Evolutionary conservation across 1,284 basidiomycete genomes (phyloP).

Genomic region (Stereum hirsutum): DNA sequence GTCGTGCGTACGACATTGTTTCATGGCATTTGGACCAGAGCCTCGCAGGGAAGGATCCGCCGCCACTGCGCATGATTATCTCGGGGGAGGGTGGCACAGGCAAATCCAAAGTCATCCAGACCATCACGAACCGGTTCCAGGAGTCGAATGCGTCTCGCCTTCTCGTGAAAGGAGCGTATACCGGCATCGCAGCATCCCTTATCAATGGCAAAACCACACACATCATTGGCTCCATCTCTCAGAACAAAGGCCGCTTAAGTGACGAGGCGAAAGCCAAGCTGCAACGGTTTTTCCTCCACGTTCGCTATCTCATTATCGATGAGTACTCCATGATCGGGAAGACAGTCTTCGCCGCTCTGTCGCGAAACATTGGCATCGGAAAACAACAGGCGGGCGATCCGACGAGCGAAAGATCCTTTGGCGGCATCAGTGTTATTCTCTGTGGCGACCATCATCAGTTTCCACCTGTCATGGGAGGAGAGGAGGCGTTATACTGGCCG

Average conservation of each 20-base stretch:
- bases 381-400: slow-evolving; percentile 6
- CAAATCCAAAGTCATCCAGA: slow-evolving; percentile 27
- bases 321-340: slow-evolving; percentile 25
- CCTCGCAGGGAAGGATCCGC: slow-evolving; percentile 11
- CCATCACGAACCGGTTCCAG: slow-evolving; percentile 18
- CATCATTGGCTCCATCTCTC: slow-evolving; percentile 8
- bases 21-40: slow-evolving; percentile 17
- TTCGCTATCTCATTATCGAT: slow-evolving; percentile 22
- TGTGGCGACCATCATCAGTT: slow-evolving; percentile 32
- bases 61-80: slow-evolving; percentile 22
- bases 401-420: slow-evolving; percentile 17
- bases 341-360: slow-evolving; percentile 17
- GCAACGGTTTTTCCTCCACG: slow-evolving; percentile 13
- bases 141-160: slow-evolving; percentile 2
- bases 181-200: slow-evolving; percentile 24
- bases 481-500: not conserved
- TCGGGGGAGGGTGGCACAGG: slow-evolving; percentile 28
- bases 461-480: slow-evolving; percentile 20
- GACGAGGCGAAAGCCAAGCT: slow-evolving; percentile 7
- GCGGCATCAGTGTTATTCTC: slow-evolving; percentile 27
- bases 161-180: slow-evolving; percentile 23
- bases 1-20: slow-evolving; percentile 22
- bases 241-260: not conserved
- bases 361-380: slow-evolving; percentile 13
- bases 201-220: slow-evolving; percentile 23